Evolutionary conservation across 2,329 filamentous ascomycete species (phyloP), one percentile per base, ranked within the genome.

Genomic region (Cladosporium sp.): DNA sequence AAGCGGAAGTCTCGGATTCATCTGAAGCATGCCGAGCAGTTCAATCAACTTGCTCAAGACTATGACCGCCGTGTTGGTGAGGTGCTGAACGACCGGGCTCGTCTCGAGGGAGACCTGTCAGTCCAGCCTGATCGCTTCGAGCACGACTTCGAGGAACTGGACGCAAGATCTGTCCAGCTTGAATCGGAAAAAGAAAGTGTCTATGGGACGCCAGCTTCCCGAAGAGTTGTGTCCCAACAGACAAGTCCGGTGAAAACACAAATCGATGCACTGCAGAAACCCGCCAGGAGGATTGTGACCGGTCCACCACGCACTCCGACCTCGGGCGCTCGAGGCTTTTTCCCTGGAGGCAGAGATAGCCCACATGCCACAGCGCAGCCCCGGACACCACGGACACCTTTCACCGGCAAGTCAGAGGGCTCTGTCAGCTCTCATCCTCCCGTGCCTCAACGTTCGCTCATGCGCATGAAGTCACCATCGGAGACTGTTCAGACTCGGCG

Each of bases 1-100:
- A 71, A 70, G 47, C 62, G 66, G 14, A 72, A 70, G 60, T 73
- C 71, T 3, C 70, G 73, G 45, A 73, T 74, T 42, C 69, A 68
- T 5, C 55, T 72, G 39, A 67, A 66, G 64, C 71, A 74, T 55
- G 70, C 70, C 6, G 65, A 67, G 37, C 64, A 71, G 17, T 72
- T 72, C 60, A 69, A 70, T 28, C 59, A 55, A 3, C 61, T 74
- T 8, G 72, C 68, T 5, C 63, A 67, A 42, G 70, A 73, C 43
- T 74, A 73, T 55, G 70, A 74, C 54, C 64, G 63, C 12, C 65
- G 67, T 28, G 65, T 74, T 14, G 66, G 63, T 4, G 65, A 66
- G 17, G 61, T 74, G 20, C 58, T 73, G 9, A 65, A 62, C 19
- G 68, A 68, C 20, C 63, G 65, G n/a, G 63, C 64, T 8, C 62